Conservation (phyloP, 1,284 basidiomycete genomes). For the Malassezia sp. region DNA sequence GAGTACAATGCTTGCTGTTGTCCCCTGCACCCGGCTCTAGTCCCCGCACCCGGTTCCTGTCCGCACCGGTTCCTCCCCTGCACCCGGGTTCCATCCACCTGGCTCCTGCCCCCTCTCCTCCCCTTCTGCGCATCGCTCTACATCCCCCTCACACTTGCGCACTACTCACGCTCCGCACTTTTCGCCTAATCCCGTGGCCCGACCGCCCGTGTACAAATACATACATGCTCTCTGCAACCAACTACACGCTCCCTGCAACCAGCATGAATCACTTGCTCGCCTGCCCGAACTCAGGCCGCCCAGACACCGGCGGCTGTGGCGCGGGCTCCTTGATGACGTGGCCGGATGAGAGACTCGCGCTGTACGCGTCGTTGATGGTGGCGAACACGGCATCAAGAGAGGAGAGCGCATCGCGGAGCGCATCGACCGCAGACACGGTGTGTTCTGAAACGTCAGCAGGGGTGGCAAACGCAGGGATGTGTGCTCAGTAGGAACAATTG, state of each 20-base stretch:
- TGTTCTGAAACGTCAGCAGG: conserved; percentile 14
- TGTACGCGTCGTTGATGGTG: conserved; percentile 33
- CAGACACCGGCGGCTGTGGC: not conserved
- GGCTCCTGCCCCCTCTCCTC: no score
- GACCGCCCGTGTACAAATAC: not conserved
- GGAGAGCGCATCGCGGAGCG: conserved; percentile 33
- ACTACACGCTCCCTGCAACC: conserved; percentile 2
- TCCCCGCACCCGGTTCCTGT: no score
- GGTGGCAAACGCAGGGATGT: not conserved
- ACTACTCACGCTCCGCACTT: no score
- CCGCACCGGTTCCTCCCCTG: no score
- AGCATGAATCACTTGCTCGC: no score
- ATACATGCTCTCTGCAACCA: conserved; percentile 1
- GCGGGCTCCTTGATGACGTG: conserved; percentile 27
- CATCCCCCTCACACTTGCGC: no score
- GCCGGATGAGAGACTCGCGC: conserved; percentile 23
- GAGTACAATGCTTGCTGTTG: no score
- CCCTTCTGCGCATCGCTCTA: no score
- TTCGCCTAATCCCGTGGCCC: no score
- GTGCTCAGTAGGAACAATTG: conserved; percentile 48
- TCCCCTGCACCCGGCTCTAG: no score
- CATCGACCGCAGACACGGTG: conserved; percentile 28
- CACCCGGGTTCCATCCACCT: no score
- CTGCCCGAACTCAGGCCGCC: conserved; percentile 3
- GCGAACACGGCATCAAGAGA: conserved; percentile 36